phyloP scores from a whole-genome alignment of 2,329 filamentous ascomycete genomes.

The Podosphaera leucotricha region DNA sequence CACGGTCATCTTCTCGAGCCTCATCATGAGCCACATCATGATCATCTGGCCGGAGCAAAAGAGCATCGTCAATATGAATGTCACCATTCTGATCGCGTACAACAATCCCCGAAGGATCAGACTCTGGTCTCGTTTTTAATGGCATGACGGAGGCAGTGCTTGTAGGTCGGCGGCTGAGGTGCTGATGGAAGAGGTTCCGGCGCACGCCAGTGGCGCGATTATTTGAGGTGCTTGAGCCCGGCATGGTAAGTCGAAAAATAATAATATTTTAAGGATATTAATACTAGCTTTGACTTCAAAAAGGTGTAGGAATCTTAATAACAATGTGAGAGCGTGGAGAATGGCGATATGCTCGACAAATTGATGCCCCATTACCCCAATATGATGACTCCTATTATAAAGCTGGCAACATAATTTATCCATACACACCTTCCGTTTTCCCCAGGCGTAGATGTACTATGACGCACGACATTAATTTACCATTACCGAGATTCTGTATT shows the following conservation, averaged over 20 bases:
- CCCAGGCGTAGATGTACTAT: too few species aligned
- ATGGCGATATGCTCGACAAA: too few species aligned
- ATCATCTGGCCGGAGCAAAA: constrained; percentile 24
- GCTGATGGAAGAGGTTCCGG: constrained; percentile 35
- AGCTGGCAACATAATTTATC: too few species aligned
- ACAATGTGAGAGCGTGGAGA: too few species aligned
- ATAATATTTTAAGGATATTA: neutral
- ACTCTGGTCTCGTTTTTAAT: constrained; percentile 17
- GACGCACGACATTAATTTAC: too few species aligned
- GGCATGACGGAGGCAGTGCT: constrained; percentile 17
- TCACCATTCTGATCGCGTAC: constrained; percentile 39
- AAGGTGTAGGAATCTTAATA: too few species aligned
- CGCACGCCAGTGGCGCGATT: constrained; percentile 17
- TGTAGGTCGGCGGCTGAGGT: constrained; percentile 33
- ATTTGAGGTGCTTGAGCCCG: constrained; percentile 6
- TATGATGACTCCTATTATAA: too few species aligned
- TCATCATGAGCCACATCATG: constrained; percentile 32
- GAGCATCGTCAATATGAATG: constrained; percentile 34
- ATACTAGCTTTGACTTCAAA: too few species aligned
- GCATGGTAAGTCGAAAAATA: neutral
- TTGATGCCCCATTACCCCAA: too few species aligned
- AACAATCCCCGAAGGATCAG: constrained; percentile 31
- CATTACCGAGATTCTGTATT: too few species aligned
- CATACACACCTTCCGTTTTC: too few species aligned
- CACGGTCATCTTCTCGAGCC: constrained; percentile 29